Base-by-base conservation (phyloP, 1,284 basidiomycete genomes). In the Cutaneotrichosporon sp. region DNA sequence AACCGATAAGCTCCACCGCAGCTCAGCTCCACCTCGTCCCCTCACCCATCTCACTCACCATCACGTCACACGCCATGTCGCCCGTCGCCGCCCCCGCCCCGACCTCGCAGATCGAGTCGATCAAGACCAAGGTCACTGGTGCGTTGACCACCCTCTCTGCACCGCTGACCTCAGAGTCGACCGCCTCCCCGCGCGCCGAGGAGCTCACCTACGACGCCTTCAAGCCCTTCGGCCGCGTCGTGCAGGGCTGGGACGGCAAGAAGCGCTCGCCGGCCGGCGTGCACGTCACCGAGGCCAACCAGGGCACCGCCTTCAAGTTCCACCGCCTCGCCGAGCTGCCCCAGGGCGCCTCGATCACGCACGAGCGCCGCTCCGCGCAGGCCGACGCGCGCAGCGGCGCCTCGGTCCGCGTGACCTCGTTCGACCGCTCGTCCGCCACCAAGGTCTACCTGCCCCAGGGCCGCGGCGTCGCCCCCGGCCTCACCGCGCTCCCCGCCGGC, bases 391-490 rank as follows among this genome's bases (percentile, higher is more conserved):
- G 54, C n/a, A 36, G 66, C 11, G 84, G 85, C 29, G 84, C 83
- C 8, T 81, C 81, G 16, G 82, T 87, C 63, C 69, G 78, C 56
- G 74, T 80, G 20, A 70, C 64, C 50, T 67, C 71, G 49, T 68
- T 79, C 24, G 78, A 81, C 63, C 62, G 71, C 67, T 75, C 77
- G 57, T 56, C 61, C 5, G 69, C 67, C 72, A 93, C 90, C 4
- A 92, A 79, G 63, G 73, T 89, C 4, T 97, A 97, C 77, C 85
- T 95, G 60, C 93, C 94, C 1, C 89, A 95, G 87, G 89, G 90
- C 1, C 74, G 72, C 27, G 74, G 72, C 24, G 79, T 78, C 22
- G 82, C 80, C 22, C 64, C 69, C 16, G 82, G 73, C 20, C 86
- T 94, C 31, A 94, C 92, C 0, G 90, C 90, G 18, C 78, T 87